Base-by-base conservation (phyloP, 192 early-diverging fungal genomes). In the Polychytrium aggregatum region DNA sequence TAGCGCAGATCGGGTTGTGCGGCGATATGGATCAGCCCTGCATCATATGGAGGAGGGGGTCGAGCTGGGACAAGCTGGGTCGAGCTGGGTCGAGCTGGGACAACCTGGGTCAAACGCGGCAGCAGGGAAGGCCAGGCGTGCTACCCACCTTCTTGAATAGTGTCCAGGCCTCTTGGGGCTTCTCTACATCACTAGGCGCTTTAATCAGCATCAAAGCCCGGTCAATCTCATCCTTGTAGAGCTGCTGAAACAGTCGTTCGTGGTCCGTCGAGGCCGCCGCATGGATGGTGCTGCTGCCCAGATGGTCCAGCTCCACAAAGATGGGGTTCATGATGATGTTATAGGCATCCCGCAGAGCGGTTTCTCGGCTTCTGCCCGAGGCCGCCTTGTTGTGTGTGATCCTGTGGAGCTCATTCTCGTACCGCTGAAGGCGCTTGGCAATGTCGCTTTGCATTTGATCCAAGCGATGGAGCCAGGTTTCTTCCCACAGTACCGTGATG, bases 401-500 rank as follows among this genome's bases (percentile, higher is more conserved):
- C 33, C 76, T 56, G 13, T 58, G 50, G 2, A 74, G 57, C 46
- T 85, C 84, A 13, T 65, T 58, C 14, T 72, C 63, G 7, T 88
- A 52, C 18, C 70, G 68, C 17, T 70, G 57, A 4, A 82, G 53
- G 35, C 75, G 60, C 40, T 67, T 70, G 40, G 59, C 65, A 1
- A 74, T 60, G 36, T 86, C 82, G 25, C 58, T 48, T 18, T 82
- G 65, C 20, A 85, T 30, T 9, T 70, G 57, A 8, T 67, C 62
- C 21, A 90, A 73, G 54, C 67, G 70, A 45, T 86, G 75, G n/a
- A 78, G 58, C 84, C 84, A 87, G 16, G 63, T 64, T 61, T 90
- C 87, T 50, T 88, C 86, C 80, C 86, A 86, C 2, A 90, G 52
- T 21, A 90, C 84, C 0, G 87, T 84, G 0, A 86, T 59, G 24